Evolutionary conservation across 768 basidiomycete genomes (phyloP).

Genomic region (Neoboletus magnificus): DNA sequence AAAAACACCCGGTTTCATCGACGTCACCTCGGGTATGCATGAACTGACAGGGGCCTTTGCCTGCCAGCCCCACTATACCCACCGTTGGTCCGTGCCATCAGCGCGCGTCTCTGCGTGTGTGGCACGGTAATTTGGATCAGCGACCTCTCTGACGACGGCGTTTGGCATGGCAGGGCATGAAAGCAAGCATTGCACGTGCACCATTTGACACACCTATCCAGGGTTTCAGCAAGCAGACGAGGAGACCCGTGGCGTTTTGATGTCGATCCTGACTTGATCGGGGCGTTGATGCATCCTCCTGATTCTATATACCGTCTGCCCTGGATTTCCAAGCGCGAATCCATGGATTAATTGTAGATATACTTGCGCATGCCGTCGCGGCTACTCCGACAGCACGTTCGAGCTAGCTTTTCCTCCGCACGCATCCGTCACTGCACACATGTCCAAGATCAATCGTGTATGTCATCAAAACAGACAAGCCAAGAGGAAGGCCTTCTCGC

Average conservation of each 20-base stretch:
- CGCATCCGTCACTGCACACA: too few species aligned
- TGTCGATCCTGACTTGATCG: neutral
- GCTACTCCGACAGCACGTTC: neutral
- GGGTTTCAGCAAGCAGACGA: neutral
- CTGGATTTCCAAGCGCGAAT: neutral
- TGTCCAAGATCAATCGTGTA: too few species aligned
- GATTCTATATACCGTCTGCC: neutral
- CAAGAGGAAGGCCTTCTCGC: neutral
- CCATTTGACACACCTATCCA: slow-evolving; percentile 1
- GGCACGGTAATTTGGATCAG: slow-evolving; percentile 20
- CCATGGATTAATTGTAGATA: neutral
- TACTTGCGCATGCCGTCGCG: too few species aligned
- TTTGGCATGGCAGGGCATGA: neutral
- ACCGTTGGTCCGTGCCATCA: slow-evolving; percentile 15
- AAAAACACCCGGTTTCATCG: neutral
- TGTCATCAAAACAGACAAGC: neutral
- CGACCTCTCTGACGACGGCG: slow-evolving; percentile 3
- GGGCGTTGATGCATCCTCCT: neutral
- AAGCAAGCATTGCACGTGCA: slow-evolving; percentile 1
- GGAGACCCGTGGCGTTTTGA: neutral
- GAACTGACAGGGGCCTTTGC: slow-evolving; percentile 2
- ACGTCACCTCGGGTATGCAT: slow-evolving; percentile 6
- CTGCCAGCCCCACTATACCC: slow-evolving; percentile 22
- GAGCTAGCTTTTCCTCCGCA: neutral
- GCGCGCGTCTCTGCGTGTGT: neutral